Base-by-base conservation (phyloP, 495 filamentous ascomycete species). In the Aspergillus conjunctus region DNA sequence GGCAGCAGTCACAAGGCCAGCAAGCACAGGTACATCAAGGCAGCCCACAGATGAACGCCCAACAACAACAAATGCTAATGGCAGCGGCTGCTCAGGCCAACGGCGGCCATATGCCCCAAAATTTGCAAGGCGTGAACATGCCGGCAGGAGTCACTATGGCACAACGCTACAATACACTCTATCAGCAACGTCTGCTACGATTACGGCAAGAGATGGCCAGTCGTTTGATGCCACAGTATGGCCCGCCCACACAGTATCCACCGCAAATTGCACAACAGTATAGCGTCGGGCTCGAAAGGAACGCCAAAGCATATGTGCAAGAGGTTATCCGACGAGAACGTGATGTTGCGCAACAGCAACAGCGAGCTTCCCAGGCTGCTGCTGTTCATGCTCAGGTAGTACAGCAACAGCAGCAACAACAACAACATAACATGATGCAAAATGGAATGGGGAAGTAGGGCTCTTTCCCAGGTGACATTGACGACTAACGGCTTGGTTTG, bases 391-490 rank as follows among this genome's bases (percentile, higher is more conserved):
- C 72, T 51, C 76, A 79, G 53, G 69, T 66, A 31, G 60, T 71
- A 43, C 39, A 43, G 61, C 73, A 78, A 57, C 66, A 66, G 41
- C 74, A 79, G 46, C 73, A 78, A 58, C 77, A 82, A 58, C 78
- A 77, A 53, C 71, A 76, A 31, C 77, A 79, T 55, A 77, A 74
- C 53, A 78, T 79, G 72, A 79, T 77, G 79, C 75, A 78, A 39
- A 77, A 77, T 60, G 77, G 75, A 21, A 77, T 78, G 74, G 73
- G 74, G 11, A 75, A 72, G 41, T 77, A 65, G 68, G 41, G 32
- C 12, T 30, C 14, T 49, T 34, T 53, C 33, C 53, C 11, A 41
- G 18, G 44, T 46, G 44, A 59, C 10, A 32, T 46, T 48, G 49
- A 52, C 22, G 49, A 56, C 20, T 57, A 48, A 48, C 43, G 49